Conservation (phyloP, 768 basidiomycete genomes). For the Leccinum rimulosum region DNA sequence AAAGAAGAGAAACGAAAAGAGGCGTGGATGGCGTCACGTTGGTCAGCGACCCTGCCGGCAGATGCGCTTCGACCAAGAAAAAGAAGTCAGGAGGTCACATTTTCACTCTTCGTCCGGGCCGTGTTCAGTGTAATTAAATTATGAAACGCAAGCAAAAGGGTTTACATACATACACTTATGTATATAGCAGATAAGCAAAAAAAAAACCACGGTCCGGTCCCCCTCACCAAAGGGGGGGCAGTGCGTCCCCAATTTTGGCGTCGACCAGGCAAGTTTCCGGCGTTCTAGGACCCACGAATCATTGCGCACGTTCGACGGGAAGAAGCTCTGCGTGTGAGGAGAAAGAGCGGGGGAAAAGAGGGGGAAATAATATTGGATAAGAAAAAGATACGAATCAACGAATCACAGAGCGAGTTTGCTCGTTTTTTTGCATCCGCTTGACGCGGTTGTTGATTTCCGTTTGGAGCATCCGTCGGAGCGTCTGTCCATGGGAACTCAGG, state of each 20-base stretch:
- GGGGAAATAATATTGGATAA: background rate
- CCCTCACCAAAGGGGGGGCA: background rate
- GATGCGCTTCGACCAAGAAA: conserved; percentile 2
- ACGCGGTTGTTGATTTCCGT: conserved; percentile 60
- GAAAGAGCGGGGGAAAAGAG: background rate
- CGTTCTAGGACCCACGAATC: background rate
- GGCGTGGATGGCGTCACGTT: background rate
- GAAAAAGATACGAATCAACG: background rate
- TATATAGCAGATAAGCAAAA: background rate
- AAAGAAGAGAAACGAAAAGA: background rate
- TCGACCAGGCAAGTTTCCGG: background rate
- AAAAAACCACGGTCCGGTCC: background rate
- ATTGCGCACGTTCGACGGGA: background rate
- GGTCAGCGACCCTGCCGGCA: conserved; percentile 15
- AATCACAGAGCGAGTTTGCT: conserved; percentile 39
- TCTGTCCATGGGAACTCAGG: conserved; percentile 41
- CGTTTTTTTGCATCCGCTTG: conserved; percentile 64
- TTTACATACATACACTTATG: background rate
- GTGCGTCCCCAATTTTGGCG: background rate
- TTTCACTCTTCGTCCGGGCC: conserved; percentile 2
- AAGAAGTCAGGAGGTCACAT: conserved; percentile 1
- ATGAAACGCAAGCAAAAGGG: conserved; percentile 8
- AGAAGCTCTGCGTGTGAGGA: background rate
- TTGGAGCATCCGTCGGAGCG: conserved; percentile 49
- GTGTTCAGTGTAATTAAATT: background rate